Percentiles rank a stretch among this genome's conserved stretches.
Conservation (phyloP, 805 yeast species). For the Suhomyces sp. region DNA sequence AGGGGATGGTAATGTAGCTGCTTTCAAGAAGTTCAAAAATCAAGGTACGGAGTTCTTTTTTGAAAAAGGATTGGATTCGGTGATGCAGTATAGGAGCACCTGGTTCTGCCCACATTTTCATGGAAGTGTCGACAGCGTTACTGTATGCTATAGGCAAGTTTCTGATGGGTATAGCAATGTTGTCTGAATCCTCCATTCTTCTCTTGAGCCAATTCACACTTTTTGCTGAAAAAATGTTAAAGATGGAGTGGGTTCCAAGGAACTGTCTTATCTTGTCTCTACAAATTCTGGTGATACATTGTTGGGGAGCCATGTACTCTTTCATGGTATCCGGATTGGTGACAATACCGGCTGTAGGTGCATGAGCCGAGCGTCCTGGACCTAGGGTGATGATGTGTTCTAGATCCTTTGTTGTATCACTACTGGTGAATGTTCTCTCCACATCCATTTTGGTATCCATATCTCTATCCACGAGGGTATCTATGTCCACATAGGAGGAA, state of each 20-base stretch:
- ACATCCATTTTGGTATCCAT: too few species aligned
- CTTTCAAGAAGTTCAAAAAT: constrained; percentile 13
- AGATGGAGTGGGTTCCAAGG: constrained; percentile 18
- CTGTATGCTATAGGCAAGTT: constrained; percentile 15
- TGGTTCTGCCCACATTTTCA: constrained; percentile 13
- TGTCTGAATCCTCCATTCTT: constrained; percentile 10
- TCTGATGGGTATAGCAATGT: constrained; percentile 12
- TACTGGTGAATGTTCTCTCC: too few species aligned
- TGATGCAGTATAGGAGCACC: neutral
- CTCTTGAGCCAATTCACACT: constrained; percentile 14
- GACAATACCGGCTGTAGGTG: neutral
- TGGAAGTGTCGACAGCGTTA: constrained; percentile 7
- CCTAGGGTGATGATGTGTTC: neutral
- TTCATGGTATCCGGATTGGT: neutral
- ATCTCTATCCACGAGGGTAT: too few species aligned
- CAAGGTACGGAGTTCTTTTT: constrained; percentile 6
- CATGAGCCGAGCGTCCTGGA: neutral
- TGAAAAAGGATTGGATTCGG: constrained; percentile 13
- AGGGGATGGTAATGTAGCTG: constrained; percentile 8
- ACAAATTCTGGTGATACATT: neutral
- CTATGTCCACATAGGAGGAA: neutral
- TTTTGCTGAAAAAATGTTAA: constrained; percentile 15
- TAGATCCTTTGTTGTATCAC: neutral
- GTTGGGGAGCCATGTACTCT: constrained; percentile 1
- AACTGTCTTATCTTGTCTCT: constrained; percentile 8